Percentiles rank a stretch among this genome's conserved stretches.
Evolutionary conservation across 73 alveolate species (phyloP).

Genomic region (Paramecium bursaria): DNA sequence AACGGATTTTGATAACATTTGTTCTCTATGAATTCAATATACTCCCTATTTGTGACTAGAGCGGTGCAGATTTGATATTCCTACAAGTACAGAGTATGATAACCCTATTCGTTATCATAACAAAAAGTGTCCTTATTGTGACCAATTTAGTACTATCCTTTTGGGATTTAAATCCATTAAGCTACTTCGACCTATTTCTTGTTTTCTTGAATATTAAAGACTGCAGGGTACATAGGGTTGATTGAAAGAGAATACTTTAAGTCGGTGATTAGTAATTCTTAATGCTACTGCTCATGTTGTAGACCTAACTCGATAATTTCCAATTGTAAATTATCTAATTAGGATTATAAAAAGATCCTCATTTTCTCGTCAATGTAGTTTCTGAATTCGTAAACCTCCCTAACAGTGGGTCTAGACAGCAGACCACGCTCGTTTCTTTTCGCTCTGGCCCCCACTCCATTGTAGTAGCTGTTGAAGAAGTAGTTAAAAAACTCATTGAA

Average conservation of each 20-base stretch:
- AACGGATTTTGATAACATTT: background rate
- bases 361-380: background rate
- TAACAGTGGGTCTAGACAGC: background rate
- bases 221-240: background rate
- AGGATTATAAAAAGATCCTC: background rate
- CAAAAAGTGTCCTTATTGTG: background rate
- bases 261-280: background rate
- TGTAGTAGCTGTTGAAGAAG: background rate
- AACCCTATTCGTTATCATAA: background rate
- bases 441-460: background rate
- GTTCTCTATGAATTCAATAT: no score
- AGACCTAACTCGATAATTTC: background rate
- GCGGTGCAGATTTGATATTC: background rate
- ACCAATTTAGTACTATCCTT: background rate
- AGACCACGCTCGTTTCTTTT: background rate
- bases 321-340: background rate
- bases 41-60: background rate
- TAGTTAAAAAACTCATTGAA: no score
- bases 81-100: background rate
- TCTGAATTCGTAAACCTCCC: background rate
- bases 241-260: background rate
- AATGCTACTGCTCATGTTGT: background rate
- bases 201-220: background rate
- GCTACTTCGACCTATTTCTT: background rate
- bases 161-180: background rate